Conservation (phyloP, 257 asterid species). For the Solanum pennellii region DNA sequence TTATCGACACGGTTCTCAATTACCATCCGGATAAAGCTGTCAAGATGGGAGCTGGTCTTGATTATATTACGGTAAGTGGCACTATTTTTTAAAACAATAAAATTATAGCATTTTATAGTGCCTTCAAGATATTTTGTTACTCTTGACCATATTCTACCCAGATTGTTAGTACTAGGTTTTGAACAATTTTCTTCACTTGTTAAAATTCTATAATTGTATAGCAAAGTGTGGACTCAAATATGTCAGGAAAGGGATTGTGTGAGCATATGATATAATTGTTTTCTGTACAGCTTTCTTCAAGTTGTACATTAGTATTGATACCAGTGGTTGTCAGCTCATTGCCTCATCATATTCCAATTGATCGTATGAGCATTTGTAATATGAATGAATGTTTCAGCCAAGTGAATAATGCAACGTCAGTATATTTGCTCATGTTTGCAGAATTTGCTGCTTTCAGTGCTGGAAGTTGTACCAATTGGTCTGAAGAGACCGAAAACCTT, state of each 20-base stretch:
- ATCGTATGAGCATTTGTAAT: background rate
- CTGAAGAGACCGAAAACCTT: background rate
- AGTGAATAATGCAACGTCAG: background rate
- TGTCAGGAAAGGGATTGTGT: background rate
- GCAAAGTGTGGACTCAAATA: background rate
- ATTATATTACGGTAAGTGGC: constrained; percentile 57
- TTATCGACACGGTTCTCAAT: constrained; percentile 59
- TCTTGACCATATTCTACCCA: background rate
- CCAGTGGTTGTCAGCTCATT: background rate
- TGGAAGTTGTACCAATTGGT: background rate
- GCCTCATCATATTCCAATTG: background rate
- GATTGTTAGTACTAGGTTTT: background rate
- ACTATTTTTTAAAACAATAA: background rate
- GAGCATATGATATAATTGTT: background rate
- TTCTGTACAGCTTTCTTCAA: background rate
- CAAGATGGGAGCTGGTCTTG: constrained; percentile 75
- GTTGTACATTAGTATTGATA: background rate
- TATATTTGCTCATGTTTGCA: background rate
- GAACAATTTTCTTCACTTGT: background rate
- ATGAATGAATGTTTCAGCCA: background rate
- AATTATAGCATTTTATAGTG: background rate
- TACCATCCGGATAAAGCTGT: constrained; percentile 75
- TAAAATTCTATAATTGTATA: background rate
- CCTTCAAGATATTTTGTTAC: background rate
- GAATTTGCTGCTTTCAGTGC: background rate